Percentiles rank a stretch among this genome's conserved stretches.
phyloP scores from a whole-genome alignment of 2,329 filamentous ascomycete species.

The Berkeleyomyces basicola region DNA sequence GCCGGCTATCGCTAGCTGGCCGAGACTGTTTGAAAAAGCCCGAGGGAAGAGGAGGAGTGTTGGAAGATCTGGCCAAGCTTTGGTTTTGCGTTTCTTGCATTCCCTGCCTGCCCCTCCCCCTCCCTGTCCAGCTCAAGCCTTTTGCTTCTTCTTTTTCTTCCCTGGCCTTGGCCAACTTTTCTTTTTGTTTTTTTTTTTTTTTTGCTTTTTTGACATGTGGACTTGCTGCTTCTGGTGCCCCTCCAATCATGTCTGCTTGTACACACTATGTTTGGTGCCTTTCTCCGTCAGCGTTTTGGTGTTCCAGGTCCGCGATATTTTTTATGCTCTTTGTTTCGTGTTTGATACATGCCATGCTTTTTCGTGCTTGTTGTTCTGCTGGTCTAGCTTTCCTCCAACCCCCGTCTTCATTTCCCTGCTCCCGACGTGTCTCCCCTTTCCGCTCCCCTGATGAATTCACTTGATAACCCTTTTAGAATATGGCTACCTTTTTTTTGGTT shows the following conservation, averaged over 20 bases:
- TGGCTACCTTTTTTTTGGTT: constrained; percentile 1
- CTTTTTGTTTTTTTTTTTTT: not conserved
- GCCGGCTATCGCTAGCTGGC: constrained; percentile 22
- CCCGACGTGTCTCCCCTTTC: not conserved
- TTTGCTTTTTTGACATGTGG: not conserved
- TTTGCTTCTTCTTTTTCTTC: not conserved
- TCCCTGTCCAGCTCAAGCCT: not conserved
- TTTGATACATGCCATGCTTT: not conserved
- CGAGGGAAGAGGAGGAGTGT: not conserved
- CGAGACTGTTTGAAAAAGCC: not conserved
- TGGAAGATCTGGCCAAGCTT: not conserved
- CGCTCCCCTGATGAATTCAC: not conserved
- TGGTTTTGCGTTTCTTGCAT: constrained; percentile 1
- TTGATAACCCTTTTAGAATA: not conserved
- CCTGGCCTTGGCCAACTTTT: not conserved
- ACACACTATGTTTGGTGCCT: not conserved
- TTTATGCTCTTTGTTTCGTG: not conserved
- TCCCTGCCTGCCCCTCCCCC: not conserved
- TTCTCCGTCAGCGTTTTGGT: not conserved
- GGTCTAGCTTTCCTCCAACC: not conserved
- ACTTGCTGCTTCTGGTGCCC: not conserved
- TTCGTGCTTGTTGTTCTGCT: not conserved
- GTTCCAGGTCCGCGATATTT: not conserved
- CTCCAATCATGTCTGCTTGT: not conserved
- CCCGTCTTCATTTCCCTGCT: not conserved